Evolutionary conservation across 352 stramenopile species (phyloP), one percentile per base, ranked within the genome.

Genomic region (Nothophytophthora sp.): DNA sequence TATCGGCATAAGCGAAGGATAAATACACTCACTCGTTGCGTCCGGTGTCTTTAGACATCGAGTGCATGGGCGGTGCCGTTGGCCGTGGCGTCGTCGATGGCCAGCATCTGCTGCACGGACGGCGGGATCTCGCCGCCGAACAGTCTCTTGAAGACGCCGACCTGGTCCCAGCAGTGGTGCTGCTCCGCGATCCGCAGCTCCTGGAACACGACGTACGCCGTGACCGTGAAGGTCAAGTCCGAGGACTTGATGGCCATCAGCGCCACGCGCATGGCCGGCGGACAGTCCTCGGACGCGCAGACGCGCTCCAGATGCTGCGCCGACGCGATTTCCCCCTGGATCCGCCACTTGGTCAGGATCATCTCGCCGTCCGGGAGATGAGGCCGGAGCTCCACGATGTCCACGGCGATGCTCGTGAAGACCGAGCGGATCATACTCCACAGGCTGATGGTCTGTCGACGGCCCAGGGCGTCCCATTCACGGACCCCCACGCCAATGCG

Each of bases 371-470:
- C 81, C 0, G 81, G 71, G 3, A 92, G 50, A 52, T 90, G 81
- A 32, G 81, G 81, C 2, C 81, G 78, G 23, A 90, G 70, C 65
- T 92, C 81, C 19, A 92, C 77, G 55, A 90, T 88, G 55, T 92
- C 81, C 23, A 92, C 77, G 5, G 77, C 72, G 49, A 92, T 83
- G 42, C 62, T 88, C 19, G 75, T 73, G 51, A 92, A 90, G 29
- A 92, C 71, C 1, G 73, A 92, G 55, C 81, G 81, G 53, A 91
- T 89, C 67, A 91, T 77, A 44, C 84, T 87, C 81, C 81, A 92
- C 13, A 92, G 67, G 57, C 70, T 85, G 60, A 92, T 92, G 10
- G 76, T 84, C 67, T 90, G 45, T 6, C 88, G 47, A 11, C 67
- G 76, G 7, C 81, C 81, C 40, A 83, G 80, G 16, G 81, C 77